Evolutionary conservation across 176 grass and related monocot species (phyloP).

Genomic region (Secale cereale): DNA sequence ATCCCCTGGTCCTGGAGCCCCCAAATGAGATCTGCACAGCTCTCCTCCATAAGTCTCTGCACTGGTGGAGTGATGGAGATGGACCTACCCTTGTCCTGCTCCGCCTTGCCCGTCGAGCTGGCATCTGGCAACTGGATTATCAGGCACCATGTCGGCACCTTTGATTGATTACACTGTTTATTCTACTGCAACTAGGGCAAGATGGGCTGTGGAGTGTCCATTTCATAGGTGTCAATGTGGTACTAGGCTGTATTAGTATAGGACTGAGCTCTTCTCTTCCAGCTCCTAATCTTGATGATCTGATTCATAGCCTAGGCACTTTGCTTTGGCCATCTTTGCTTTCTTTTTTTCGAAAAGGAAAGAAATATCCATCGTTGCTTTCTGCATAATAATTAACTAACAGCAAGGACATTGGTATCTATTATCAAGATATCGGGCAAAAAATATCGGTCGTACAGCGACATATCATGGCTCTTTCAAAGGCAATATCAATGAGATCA

Average conservation of each 20-base stretch:
- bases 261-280: background rate
- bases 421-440: background rate
- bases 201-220: background rate
- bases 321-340: slow-evolving; percentile 2
- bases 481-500: background rate
- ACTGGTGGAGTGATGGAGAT: slow-evolving; percentile 23
- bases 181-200: slow-evolving; percentile 18
- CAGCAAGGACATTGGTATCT: background rate
- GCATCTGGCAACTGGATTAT: slow-evolving; percentile 33
- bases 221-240: slow-evolving; percentile 19
- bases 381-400: slow-evolving; percentile 18
- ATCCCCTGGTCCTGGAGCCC: background rate
- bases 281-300: slow-evolving; percentile 17
- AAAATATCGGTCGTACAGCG: background rate
- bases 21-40: slow-evolving; percentile 5
- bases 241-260: background rate
- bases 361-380: background rate
- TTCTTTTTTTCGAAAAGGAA: too few relatives aligned
- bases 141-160: slow-evolving; percentile 28
- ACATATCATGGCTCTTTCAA: background rate
- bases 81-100: slow-evolving; percentile 27
- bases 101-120: slow-evolving; percentile 1
- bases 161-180: slow-evolving; percentile 16
- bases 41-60: slow-evolving; percentile 22
- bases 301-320: slow-evolving; percentile 23